phyloP scores from a whole-genome alignment of 805 yeast genomes.

The Candida maesae region DNA sequence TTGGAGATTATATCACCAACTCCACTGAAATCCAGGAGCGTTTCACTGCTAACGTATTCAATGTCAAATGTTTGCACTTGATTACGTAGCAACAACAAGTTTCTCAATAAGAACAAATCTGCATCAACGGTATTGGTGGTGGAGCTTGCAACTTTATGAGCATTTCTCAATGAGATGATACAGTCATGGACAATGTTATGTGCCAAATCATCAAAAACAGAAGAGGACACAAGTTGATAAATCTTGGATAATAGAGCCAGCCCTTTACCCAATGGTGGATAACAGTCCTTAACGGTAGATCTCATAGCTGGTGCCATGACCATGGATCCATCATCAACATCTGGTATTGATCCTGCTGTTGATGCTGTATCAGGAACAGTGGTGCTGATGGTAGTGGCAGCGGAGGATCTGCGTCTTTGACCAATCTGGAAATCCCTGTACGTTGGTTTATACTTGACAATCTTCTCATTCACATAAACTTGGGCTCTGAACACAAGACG shows the following conservation, averaged over 20 bases:
- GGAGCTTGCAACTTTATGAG: constrained; percentile 42
- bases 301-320: constrained; percentile 1
- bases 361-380: constrained; percentile 7
- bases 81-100: constrained; percentile 63
- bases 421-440: constrained; percentile 66
- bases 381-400: too few species aligned
- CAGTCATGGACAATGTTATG: constrained; percentile 82
- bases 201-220: constrained; percentile 84
- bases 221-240: constrained; percentile 72
- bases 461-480: constrained; percentile 62
- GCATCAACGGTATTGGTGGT: constrained; percentile 54
- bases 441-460: constrained; percentile 62
- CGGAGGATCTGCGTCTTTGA: constrained; percentile 14
- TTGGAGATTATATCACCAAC: constrained; percentile 48
- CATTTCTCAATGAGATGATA: constrained; percentile 54
- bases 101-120: constrained; percentile 64
- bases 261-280: constrained; percentile 70
- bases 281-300: constrained; percentile 41
- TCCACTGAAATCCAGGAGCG: constrained; percentile 79
- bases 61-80: constrained; percentile 78
- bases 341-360: constrained; percentile 1
- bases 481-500: constrained; percentile 79
- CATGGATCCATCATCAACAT: constrained; percentile 9
- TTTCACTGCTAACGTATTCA: constrained; percentile 67
- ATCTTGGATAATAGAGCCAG: constrained; percentile 69